Evolutionary conservation across 2,329 filamentous ascomycete species (phyloP).

Genomic region (Claviceps sorghi): DNA sequence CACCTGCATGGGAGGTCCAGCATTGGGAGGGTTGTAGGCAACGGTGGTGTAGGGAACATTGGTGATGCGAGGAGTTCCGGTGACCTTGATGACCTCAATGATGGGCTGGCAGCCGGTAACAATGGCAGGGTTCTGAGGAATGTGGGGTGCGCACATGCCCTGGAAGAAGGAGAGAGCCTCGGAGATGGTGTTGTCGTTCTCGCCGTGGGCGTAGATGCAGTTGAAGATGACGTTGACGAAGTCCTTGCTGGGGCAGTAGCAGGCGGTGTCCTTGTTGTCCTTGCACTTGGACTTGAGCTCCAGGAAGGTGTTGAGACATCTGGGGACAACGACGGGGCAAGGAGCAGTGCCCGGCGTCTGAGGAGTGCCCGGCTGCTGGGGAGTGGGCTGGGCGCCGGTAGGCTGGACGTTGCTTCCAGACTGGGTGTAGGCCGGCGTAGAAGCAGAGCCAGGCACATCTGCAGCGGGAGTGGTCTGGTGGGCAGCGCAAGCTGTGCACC

Average conservation of each 20-base stretch:
- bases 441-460: neutral
- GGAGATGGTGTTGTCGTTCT: slow-evolving; percentile 48
- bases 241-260: slow-evolving; percentile 70
- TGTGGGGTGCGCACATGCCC: slow-evolving; percentile 71
- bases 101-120: slow-evolving; percentile 57
- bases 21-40: slow-evolving; percentile 31
- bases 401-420: slow-evolving; percentile 5
- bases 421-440: slow-evolving; percentile 1
- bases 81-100: slow-evolving; percentile 44
- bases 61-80: slow-evolving; percentile 34
- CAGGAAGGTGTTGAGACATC: slow-evolving; percentile 87
- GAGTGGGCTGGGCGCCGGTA: slow-evolving; percentile 6
- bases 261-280: slow-evolving; percentile 67
- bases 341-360: slow-evolving; percentile 14
- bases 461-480: no score
- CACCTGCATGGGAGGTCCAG: slow-evolving; percentile 31
- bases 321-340: slow-evolving; percentile 62
- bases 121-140: slow-evolving; percentile 68
- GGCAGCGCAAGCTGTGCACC: neutral
- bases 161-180: slow-evolving; percentile 71
- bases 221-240: slow-evolving; percentile 69
- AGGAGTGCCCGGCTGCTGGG: slow-evolving; percentile 3
- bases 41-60: slow-evolving; percentile 37
- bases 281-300: slow-evolving; percentile 52
- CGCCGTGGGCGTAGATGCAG: slow-evolving; percentile 67